Percentiles rank a stretch among this genome's conserved stretches.
Evolutionary conservation across 208 protist genomes (phyloP).

Genomic region (Leishmania lainsoni): DNA sequence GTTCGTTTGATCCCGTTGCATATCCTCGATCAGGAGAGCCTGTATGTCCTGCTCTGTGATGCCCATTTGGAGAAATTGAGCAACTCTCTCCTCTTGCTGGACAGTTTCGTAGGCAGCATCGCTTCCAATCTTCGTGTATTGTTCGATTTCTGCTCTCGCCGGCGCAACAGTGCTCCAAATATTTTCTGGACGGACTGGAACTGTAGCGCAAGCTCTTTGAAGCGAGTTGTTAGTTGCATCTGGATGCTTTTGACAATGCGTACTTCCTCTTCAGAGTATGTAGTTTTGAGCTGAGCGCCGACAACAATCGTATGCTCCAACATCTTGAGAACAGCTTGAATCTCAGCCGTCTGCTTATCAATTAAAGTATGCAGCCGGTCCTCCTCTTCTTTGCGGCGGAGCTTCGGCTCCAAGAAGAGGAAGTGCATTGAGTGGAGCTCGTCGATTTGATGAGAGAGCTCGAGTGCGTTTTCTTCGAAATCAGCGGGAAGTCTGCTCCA

Average conservation of each 20-base stretch:
- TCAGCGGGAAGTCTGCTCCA: conserved; percentile 29
- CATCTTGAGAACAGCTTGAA: conserved; percentile 59
- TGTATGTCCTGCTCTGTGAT: conserved; percentile 83
- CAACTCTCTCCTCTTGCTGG: conserved; percentile 62
- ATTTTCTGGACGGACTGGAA: conserved; percentile 69
- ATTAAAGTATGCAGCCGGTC: conserved; percentile 29
- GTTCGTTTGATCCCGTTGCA: conserved; percentile 54
- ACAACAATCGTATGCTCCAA: conserved; percentile 70
- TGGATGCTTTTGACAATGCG: conserved; percentile 48
- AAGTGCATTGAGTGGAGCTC: conserved; percentile 46
- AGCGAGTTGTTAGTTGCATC: conserved; percentile 43
- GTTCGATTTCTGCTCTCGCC: conserved; percentile 48
- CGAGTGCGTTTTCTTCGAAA: conserved; percentile 20
- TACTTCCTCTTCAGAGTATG: conserved; percentile 53
- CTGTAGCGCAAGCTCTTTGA: conserved; percentile 39
- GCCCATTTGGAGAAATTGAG: conserved; percentile 76
- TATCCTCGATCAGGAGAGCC: conserved; percentile 70
- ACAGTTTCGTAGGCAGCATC: conserved; percentile 55
- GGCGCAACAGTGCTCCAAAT: conserved; percentile 54
- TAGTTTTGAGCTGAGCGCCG: conserved; percentile 42
- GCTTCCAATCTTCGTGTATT: conserved; percentile 67
- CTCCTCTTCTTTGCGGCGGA: conserved; percentile 63
- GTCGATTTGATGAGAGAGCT: conserved; percentile 32
- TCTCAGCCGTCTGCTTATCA: conserved; percentile 41
- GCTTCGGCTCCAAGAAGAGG: conserved; percentile 51